A percentile compares a stretch with the other conserved stretches of the same genome.
Evolutionary conservation across 345 rosid species (phyloP).

Genomic region (Erysimum cheiranthoides): DNA sequence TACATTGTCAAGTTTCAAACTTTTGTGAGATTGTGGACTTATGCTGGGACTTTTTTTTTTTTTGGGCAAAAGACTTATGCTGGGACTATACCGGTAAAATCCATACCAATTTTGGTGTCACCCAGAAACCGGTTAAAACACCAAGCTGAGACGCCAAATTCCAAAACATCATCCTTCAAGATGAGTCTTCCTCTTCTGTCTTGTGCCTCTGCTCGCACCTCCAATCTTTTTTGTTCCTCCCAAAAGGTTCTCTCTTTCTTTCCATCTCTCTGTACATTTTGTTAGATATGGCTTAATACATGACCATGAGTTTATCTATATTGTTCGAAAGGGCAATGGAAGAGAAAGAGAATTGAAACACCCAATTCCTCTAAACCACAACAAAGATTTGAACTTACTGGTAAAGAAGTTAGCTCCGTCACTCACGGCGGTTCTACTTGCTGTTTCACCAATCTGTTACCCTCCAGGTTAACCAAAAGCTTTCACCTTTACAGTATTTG

Average conservation of each 20-base stretch:
- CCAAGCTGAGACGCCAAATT: background rate
- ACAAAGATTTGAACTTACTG: constrained; percentile 29
- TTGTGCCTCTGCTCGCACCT: constrained; percentile 31
- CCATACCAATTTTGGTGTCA: too few species aligned
- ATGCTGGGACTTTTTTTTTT: too few species aligned
- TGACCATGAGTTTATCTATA: background rate
- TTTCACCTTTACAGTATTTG: background rate
- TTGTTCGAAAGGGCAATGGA: constrained; percentile 35
- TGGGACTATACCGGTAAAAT: too few species aligned
- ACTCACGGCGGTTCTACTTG: constrained; percentile 57
- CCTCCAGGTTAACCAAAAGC: constrained; percentile 53
- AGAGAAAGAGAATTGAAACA: constrained; percentile 34
- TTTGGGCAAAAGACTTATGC: too few species aligned
- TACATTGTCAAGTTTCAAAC: too few species aligned
- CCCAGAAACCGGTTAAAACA: constrained; percentile 11
- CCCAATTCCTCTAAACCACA: constrained; percentile 25
- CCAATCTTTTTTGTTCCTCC: constrained; percentile 15
- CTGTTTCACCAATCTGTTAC: constrained; percentile 55
- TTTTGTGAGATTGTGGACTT: too few species aligned
- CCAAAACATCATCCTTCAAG: background rate
- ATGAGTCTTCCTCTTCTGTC: constrained; percentile 47
- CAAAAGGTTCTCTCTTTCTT: constrained; percentile 45
- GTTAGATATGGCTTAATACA: background rate
- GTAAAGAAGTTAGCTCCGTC: constrained; percentile 57
- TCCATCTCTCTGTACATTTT: background rate